A percentile compares a stretch with the other conserved stretches of the same genome.
Conservation (phyloP, 257 asterid genomes). For the Petunia axillaris region DNA sequence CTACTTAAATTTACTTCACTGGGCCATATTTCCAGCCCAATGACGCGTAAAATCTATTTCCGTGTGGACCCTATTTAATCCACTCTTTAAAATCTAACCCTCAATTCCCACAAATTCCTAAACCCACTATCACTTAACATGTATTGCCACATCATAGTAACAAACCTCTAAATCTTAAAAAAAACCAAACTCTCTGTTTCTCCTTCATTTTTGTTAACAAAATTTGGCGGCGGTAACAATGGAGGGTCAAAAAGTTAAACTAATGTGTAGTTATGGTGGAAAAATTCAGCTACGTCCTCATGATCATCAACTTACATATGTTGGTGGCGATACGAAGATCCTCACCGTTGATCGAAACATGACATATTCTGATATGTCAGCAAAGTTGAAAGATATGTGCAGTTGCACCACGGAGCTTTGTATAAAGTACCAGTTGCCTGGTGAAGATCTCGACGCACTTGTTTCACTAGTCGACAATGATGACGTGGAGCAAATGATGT, state of each 20-base stretch:
- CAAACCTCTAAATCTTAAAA: neutral
- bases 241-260: conserved; percentile 48
- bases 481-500: conserved; percentile 86
- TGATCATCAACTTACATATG: conserved; percentile 61
- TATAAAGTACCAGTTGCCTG: conserved; percentile 75
- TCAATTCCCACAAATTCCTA: neutral
- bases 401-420: conserved; percentile 34
- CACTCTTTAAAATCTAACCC: neutral
- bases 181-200: conserved; percentile 2
- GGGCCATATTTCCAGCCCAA: neutral
- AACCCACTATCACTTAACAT: conserved; percentile 1
- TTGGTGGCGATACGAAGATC: conserved; percentile 84
- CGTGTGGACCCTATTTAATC: conserved; percentile 27
- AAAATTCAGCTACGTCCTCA: conserved; percentile 57
- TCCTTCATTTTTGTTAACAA: neutral
- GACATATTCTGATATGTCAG: conserved; percentile 50
- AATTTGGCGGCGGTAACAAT: conserved; percentile 27
- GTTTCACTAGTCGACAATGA: conserved; percentile 74
- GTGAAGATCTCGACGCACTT: conserved; percentile 67
- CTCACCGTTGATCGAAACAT: conserved; percentile 64
- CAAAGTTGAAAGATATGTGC: conserved; percentile 48
- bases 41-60: conserved; percentile 20
- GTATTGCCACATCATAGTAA: conserved; percentile 1
- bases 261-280: conserved; percentile 84
- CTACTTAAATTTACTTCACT: neutral